Evolutionary conservation across 78 protist species (phyloP), one percentile per base, ranked within the genome.

Genomic region (Cavenderia fasciculata): DNA sequence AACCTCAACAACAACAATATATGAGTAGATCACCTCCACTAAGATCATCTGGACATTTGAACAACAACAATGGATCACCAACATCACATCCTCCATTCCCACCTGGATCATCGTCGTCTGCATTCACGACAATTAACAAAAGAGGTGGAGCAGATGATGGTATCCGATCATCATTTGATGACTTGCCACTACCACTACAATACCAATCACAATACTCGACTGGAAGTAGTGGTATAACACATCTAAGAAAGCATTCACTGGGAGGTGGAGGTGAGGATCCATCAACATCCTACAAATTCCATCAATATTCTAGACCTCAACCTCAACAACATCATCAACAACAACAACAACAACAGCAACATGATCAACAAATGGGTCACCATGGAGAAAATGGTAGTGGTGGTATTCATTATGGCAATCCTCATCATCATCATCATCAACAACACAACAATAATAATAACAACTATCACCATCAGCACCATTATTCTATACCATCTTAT

Each of bases 91-190:
- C 63, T 43, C 2, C 61, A 57, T 74, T 74, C 25, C 85, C 85
- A 5, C n/a, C n/a, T n/a, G n/a, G n/a, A n/a, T 74, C 85, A 3
- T 16, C 70, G 18, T 43, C 70, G 1, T 74, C 85, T 19, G 85
- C 85, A 40, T 74, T 74, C 36, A 74, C 85, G 41, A 57, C 85
- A 27, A 43, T 74, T 57, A 74, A 59, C 54, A n/a, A n/a, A n/a
- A n/a, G n/a, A n/a, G n/a, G n/a, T n/a, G n/a, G n/a, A n/a, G n/a
- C n/a, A n/a, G n/a, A n/a, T n/a, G n/a, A n/a, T n/a, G n/a, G n/a
- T n/a, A n/a, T n/a, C n/a, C n/a, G n/a, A n/a, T n/a, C n/a, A n/a
- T n/a, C n/a, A n/a, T n/a, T n/a, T n/a, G n/a, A n/a, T n/a, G n/a
- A n/a, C n/a, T n/a, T 19, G 54, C 54, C 12, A 14, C 54, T 49